These are phyloP conservation scores for Aspergillus luchuensis DNA, from an alignment of 2,329 filamentous ascomycete species.

Conservation along the genomic window DNA sequence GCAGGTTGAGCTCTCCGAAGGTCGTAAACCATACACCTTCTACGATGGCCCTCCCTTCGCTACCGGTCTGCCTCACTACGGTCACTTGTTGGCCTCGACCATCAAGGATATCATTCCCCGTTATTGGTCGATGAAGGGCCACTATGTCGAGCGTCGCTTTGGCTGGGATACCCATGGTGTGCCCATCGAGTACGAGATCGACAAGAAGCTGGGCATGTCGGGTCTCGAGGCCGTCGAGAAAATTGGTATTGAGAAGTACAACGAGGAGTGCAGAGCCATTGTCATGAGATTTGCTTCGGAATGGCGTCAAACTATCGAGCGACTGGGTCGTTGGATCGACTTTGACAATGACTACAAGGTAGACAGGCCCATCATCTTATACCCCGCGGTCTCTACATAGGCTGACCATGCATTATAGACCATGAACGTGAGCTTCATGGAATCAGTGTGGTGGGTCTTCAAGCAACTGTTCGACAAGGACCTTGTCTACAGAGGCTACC, in stretches of 20 bases:
- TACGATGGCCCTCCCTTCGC: constrained; percentile 85
- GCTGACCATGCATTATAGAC: constrained; percentile 55
- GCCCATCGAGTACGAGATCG: constrained; percentile 95
- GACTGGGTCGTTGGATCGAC: constrained; percentile 92
- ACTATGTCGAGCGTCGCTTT: constrained; percentile 87
- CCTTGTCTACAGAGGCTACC: constrained; percentile 84
- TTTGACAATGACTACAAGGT: constrained; percentile 98
- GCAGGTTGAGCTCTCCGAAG: constrained; percentile 83
- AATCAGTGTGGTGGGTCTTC: constrained; percentile 95
- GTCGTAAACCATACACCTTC: constrained; percentile 85
- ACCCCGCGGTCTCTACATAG: background rate
- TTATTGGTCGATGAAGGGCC: constrained; percentile 97
- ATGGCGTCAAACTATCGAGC: constrained; percentile 85
- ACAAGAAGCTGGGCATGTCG: constrained; percentile 90
- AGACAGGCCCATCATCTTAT: constrained; percentile 19
- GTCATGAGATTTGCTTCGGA: constrained; percentile 88
- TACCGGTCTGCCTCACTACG: constrained; percentile 69
- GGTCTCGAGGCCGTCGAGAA: constrained; percentile 84
- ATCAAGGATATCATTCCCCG: constrained; percentile 97
- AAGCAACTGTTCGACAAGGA: constrained; percentile 90
- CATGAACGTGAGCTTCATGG: constrained; percentile 95
- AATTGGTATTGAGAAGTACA: constrained; percentile 86
- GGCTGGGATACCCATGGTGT: constrained; percentile 96
- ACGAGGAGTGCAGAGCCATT: constrained; percentile 85
- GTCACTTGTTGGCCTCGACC: constrained; percentile 83